These are phyloP conservation scores for Tubosaeta brunneosetosa DNA, from an alignment of 768 basidiomycete genomes.

Conservation along the genomic window DNA sequence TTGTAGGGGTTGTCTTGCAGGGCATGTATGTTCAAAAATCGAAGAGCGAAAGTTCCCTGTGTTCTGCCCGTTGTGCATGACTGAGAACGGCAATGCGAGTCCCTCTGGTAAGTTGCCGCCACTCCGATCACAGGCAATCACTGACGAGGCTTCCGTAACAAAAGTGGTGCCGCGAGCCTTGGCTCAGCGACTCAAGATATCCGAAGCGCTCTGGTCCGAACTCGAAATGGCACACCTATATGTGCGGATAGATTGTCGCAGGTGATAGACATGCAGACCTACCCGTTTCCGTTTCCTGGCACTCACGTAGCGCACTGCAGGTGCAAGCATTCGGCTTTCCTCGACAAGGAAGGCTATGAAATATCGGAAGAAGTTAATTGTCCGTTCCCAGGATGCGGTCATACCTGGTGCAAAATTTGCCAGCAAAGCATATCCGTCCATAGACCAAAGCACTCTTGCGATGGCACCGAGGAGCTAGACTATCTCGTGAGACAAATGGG, in stretches of 20 bases:
- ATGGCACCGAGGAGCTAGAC: conserved; percentile 50
- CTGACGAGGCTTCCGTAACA: background rate
- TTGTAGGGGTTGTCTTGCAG: conserved; percentile 48
- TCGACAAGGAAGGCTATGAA: conserved; percentile 47
- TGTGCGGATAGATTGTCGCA: conserved; percentile 44
- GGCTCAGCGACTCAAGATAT: conserved; percentile 38
- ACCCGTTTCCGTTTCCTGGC: background rate
- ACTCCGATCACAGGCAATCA: background rate
- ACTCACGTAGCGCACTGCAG: conserved; percentile 29
- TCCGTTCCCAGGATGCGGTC: conserved; percentile 43
- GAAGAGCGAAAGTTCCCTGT: conserved; percentile 53
- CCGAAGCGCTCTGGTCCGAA: conserved; percentile 40
- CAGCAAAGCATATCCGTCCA: conserved; percentile 33
- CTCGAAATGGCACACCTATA: conserved; percentile 42
- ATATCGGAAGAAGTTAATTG: conserved; percentile 41
- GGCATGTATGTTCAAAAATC: conserved; percentile 43
- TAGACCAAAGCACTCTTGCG: conserved; percentile 49
- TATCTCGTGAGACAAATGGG: conserved; percentile 46
- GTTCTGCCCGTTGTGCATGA: conserved; percentile 52
- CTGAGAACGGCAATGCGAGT: conserved; percentile 26
- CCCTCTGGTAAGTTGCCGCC: conserved; percentile 30
- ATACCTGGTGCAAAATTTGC: conserved; percentile 60
- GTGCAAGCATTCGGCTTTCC: conserved; percentile 44
- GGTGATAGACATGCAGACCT: conserved; percentile 28
- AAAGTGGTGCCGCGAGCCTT: conserved; percentile 37